Conservation (phyloP, 768 basidiomycete species). For the Mycena sanguinolenta region DNA sequence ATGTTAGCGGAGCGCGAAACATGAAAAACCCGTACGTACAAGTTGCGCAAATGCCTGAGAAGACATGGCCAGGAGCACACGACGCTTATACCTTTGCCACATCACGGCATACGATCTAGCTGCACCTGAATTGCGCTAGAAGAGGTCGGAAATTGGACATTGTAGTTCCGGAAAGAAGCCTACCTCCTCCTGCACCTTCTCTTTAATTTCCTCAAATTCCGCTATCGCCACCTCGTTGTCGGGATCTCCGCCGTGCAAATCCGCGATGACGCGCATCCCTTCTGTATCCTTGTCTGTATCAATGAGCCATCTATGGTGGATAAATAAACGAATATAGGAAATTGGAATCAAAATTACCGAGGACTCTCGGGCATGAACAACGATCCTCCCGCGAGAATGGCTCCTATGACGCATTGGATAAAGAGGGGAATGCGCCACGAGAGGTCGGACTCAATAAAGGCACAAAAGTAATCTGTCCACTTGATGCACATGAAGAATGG, state of each 20-base stretch:
- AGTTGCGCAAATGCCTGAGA: constrained; percentile 96
- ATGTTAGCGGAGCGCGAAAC: not conserved
- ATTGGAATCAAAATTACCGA: constrained; percentile 56
- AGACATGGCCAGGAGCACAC: constrained; percentile 94
- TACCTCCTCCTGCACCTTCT: constrained; percentile 79
- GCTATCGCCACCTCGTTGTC: constrained; percentile 75
- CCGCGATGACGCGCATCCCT: constrained; percentile 88
- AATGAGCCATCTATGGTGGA: constrained; percentile 83
- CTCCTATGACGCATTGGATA: constrained; percentile 89
- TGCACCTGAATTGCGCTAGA: constrained; percentile 81
- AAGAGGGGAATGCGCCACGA: constrained; percentile 95
- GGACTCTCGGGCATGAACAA: constrained; percentile 93
- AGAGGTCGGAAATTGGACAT: not conserved
- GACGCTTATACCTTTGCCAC: constrained; percentile 89
- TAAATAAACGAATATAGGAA: not conserved
- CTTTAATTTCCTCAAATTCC: constrained; percentile 94
- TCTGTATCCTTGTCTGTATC: constrained; percentile 87
- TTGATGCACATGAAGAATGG: constrained; percentile 43
- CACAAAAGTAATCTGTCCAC: constrained; percentile 97
- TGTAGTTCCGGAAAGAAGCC: constrained; percentile 31
- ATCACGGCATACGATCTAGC: constrained; percentile 82
- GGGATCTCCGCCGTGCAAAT: constrained; percentile 87
- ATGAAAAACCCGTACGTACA: constrained; percentile 52
- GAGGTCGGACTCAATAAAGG: constrained; percentile 85
- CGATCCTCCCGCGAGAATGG: constrained; percentile 82